Evolutionary conservation across 169 alveolate genomes (phyloP).

Genomic region (Perkinsus olseni): DNA sequence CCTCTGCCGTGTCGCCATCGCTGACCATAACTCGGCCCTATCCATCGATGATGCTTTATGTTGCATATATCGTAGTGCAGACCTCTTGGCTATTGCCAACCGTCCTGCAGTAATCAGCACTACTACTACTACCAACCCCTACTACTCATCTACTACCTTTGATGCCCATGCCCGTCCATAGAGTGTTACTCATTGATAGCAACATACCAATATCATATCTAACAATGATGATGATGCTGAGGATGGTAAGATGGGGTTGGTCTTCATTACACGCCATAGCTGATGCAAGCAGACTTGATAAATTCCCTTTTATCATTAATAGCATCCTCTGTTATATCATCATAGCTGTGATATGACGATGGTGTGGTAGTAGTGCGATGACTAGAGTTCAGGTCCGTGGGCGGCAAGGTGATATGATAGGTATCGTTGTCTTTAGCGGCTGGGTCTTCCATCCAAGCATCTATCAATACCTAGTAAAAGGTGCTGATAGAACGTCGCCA

Average conservation of each 20-base stretch:
- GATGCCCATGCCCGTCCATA: neutral
- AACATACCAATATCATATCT: neutral
- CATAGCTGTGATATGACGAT: neutral
- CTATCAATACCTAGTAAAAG: neutral
- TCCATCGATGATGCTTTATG: neutral
- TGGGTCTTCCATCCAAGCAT: neutral
- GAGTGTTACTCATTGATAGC: neutral
- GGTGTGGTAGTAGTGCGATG: neutral
- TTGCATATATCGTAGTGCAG: neutral
- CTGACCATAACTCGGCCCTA: neutral
- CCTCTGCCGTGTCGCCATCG: neutral
- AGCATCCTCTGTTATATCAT: neutral
- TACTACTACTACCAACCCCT: no score
- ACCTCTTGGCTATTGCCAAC: neutral
- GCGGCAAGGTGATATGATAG: neutral
- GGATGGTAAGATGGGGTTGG: neutral
- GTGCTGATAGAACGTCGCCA: neutral
- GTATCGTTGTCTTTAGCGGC: neutral
- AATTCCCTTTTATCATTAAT: neutral
- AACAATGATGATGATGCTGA: neutral
- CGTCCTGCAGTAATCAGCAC: no score
- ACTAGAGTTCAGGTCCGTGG: neutral
- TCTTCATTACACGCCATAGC: neutral
- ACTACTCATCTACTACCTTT: no score
- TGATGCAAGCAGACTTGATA: neutral